Percentiles rank a stretch among this genome's conserved stretches.
These are phyloP conservation scores for Bertia moriformis DNA, from an alignment of 2,329 filamentous ascomycete genomes.

Conservation along the genomic window DNA sequence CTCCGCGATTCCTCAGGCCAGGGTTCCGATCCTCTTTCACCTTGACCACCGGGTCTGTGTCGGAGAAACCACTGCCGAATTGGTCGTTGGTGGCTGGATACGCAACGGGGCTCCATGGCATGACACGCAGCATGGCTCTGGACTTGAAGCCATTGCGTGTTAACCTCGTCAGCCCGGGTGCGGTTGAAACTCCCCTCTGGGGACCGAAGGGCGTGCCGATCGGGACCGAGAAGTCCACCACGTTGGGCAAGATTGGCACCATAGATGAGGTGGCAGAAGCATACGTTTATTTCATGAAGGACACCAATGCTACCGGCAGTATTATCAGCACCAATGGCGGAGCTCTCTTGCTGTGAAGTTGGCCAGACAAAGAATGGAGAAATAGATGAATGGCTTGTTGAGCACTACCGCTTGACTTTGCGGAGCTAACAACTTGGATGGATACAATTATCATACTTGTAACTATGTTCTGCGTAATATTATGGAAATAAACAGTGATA, in stretches of 20 bases:
- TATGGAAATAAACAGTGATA: no score
- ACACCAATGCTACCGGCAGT: conserved; percentile 19
- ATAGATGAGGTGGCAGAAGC: conserved; percentile 25
- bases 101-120: conserved; percentile 32
- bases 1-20: conserved; percentile 23
- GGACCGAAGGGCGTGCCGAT: conserved; percentile 9
- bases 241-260: conserved; percentile 12
- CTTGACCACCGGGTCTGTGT: conserved; percentile 37
- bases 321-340: conserved; percentile 12
- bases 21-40: conserved; percentile 30
- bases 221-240: conserved; percentile 7
- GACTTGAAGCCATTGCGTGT: conserved; percentile 50
- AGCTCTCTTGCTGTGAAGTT: neutral
- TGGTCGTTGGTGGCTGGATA: conserved; percentile 33
- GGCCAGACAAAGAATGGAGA: no score
- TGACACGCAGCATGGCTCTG: conserved; percentile 40
- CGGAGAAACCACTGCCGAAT: conserved; percentile 31
- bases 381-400: no score
- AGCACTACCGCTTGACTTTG: no score
- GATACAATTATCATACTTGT: no score
- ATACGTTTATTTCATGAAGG: conserved; percentile 27
- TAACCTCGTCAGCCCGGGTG: conserved; percentile 44
- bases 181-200: conserved; percentile 30
- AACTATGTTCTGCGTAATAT: no score
- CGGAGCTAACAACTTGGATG: no score